These are phyloP conservation scores for Coniochaeta pulveracea DNA, from an alignment of 2,329 filamentous ascomycete genomes.

Conservation along the genomic window DNA sequence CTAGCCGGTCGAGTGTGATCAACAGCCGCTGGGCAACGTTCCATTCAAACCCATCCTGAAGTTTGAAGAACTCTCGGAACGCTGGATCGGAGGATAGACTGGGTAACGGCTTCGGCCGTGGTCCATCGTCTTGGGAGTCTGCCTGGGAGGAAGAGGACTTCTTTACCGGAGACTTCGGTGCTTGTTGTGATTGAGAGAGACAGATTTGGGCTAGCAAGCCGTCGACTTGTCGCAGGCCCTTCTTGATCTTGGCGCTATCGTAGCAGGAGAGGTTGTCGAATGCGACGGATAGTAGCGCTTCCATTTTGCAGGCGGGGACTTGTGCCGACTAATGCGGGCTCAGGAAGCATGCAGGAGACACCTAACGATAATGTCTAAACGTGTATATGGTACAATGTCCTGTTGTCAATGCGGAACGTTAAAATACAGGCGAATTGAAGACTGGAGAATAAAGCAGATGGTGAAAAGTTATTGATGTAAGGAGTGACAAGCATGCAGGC, in stretches of 20 bases:
- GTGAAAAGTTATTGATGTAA: too few relatives aligned
- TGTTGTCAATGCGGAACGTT: too few relatives aligned
- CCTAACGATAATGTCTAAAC: too few relatives aligned
- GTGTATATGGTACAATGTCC: too few relatives aligned
- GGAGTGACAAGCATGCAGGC: too few relatives aligned
- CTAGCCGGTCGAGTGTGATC: conserved; percentile 71
- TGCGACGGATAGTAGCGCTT: conserved; percentile 79
- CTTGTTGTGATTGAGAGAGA: conserved; percentile 41
- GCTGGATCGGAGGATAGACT: conserved; percentile 74
- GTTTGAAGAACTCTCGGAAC: conserved; percentile 89
- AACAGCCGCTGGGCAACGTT: conserved; percentile 85
- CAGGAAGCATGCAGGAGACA: too few relatives aligned
- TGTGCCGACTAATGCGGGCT: too few relatives aligned
- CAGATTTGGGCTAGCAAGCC: conserved; percentile 91
- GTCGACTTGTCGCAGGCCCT: conserved; percentile 88
- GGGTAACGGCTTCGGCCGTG: conserved; percentile 48
- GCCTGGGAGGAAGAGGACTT: conserved; percentile 5
- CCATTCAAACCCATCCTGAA: conserved; percentile 97
- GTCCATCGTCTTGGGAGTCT: conserved; percentile 13
- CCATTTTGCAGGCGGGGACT: conserved; percentile 56
- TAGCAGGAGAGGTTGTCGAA: conserved; percentile 96
- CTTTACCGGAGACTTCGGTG: conserved; percentile 14
- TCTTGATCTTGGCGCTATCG: conserved; percentile 80
- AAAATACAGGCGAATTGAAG: too few relatives aligned
- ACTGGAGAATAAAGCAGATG: too few relatives aligned